Percentiles rank a stretch among this genome's conserved stretches.
Conservation (phyloP, 2,329 filamentous ascomycete species). For the Sordariomycetes sp. region DNA sequence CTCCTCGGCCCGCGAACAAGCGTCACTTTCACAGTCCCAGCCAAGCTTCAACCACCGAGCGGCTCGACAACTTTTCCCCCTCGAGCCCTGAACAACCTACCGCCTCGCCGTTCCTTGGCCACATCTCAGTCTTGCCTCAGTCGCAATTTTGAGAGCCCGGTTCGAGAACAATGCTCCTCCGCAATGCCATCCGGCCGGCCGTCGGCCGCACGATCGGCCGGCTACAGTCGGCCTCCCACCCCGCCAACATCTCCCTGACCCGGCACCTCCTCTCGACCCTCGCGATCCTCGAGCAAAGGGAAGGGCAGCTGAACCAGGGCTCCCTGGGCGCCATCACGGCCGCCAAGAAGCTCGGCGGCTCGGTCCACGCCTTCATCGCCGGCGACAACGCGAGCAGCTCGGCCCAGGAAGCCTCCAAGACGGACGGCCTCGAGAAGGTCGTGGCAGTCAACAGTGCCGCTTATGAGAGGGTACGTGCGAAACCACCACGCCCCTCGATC, state of each 20-base stretch:
- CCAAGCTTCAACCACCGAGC: neutral
- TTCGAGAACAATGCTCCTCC: neutral
- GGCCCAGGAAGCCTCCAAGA: conserved; percentile 78
- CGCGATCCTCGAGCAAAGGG: conserved; percentile 83
- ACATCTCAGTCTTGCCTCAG: neutral
- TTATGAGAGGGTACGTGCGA: conserved; percentile 71
- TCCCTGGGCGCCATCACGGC: conserved; percentile 81
- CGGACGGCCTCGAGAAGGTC: conserved; percentile 85
- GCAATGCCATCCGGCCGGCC: conserved; percentile 1
- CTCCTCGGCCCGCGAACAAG: conserved; percentile 1
- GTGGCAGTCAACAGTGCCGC: conserved; percentile 78
- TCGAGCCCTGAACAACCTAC: neutral
- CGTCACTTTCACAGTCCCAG: neutral
- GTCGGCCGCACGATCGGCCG: conserved; percentile 1
- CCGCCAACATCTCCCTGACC: neutral
- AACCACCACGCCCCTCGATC: neutral
- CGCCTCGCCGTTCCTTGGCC: neutral
- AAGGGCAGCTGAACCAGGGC: conserved; percentile 73
- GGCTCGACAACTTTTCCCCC: neutral
- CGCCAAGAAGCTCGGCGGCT: conserved; percentile 74
- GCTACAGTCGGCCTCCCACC: neutral
- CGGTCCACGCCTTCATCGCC: conserved; percentile 79
- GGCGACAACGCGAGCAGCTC: conserved; percentile 65
- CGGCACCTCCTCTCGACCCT: conserved; percentile 70
- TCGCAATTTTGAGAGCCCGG: neutral